These are phyloP conservation scores for Crotalaria pallida DNA, from an alignment of 306 rosid species.

Conservation along the genomic window DNA sequence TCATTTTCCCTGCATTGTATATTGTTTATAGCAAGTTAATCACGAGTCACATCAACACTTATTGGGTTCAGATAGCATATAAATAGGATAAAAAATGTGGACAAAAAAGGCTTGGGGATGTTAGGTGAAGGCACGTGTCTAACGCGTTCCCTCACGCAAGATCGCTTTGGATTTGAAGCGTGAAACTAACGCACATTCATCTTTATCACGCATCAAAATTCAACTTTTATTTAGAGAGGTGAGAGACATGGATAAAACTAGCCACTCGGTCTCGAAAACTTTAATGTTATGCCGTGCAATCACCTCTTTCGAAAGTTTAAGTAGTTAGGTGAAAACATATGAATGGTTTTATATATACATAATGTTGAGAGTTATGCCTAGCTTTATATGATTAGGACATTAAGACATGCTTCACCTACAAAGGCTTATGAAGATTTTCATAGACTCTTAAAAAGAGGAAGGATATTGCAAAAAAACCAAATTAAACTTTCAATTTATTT, in stretches of 20 bases:
- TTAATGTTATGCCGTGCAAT: too few relatives aligned
- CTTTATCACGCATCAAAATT: too few relatives aligned
- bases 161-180: not conserved
- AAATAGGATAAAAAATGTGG: not conserved
- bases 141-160: not conserved
- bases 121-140: not conserved
- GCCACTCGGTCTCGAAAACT: too few relatives aligned
- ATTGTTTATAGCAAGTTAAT: slow-evolving; percentile 14
- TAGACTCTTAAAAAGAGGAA: not conserved
- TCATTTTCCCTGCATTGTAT: slow-evolving; percentile 26
- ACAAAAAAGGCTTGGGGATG: not conserved
- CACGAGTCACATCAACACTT: not conserved
- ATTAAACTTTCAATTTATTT: too few relatives aligned
- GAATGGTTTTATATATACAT: not conserved
- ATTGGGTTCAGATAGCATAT: slow-evolving; percentile 9
- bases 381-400: not conserved
- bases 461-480: too few relatives aligned
- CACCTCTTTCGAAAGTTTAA: not conserved
- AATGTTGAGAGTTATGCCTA: not conserved
- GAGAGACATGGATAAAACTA: not conserved
- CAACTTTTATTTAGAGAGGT: not conserved
- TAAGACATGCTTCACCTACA: not conserved
- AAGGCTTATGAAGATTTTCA: not conserved
- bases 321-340: not conserved
- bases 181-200: not conserved